Conservation (phyloP, 176 grass and related monocot genomes). For the Puccinellia tenuiflora region DNA sequence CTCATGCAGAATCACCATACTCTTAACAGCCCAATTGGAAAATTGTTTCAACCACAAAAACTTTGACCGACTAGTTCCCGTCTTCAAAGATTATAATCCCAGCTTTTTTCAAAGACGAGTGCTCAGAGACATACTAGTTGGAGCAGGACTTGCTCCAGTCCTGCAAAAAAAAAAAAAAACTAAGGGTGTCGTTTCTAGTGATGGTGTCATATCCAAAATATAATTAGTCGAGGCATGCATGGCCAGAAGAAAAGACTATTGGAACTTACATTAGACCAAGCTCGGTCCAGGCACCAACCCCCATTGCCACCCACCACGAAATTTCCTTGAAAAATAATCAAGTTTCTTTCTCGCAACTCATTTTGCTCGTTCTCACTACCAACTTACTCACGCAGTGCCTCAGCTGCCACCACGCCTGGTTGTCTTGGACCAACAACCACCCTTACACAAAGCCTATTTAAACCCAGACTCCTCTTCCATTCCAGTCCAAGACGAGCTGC, state of each 20-base stretch:
- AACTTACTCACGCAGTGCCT: neutral
- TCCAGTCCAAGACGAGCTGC: neutral
- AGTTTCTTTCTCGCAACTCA: neutral
- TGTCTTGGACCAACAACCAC: neutral
- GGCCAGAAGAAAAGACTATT: neutral
- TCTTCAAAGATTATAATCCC: neutral
- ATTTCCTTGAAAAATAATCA: neutral
- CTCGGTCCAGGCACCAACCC: neutral
- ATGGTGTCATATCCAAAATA: neutral
- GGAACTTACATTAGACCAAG: neutral
- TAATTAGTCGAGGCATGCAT: no score
- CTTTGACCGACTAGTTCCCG: neutral
- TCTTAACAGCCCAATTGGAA: neutral
- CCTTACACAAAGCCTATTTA: neutral
- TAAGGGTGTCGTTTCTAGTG: no score
- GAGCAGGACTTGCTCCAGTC: no score
- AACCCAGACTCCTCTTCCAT: neutral
- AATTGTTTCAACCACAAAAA: neutral
- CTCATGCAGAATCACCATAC: neutral
- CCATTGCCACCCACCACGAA: neutral
- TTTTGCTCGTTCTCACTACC: neutral
- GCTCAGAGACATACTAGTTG: no score
- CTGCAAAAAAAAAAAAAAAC: no score
- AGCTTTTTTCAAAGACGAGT: neutral
- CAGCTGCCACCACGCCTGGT: neutral